Evolutionary conservation across 257 asterid genomes (phyloP), one percentile per base, ranked within the genome.

Genomic region (Petunia secreta): DNA sequence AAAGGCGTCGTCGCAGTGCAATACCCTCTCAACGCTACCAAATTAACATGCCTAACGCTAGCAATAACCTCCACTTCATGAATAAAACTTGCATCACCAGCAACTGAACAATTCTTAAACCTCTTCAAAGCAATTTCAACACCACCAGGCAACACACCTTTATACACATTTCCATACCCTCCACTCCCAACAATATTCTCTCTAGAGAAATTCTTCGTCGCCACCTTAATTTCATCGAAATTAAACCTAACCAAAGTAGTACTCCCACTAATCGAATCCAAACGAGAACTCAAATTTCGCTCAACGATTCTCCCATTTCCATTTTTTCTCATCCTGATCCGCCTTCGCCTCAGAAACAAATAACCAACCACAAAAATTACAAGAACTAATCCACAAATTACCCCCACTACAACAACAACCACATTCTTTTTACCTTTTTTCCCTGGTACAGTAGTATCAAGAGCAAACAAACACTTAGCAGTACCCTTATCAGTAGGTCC

Each of bases 41-140:
- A 81, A 80, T 95, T 95, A 0, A 91, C 96, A 43, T 95, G 98
- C 44, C 99, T 76, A 2, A 93, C 90, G 46, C 99, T 95, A 0
- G 99, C 98, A 43, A 95, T 95, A 6, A 93, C 97, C 78, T 92
- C 98, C 7, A 92, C 94, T 75, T 95, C 99, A 37, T 95, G 98
- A 0, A 85, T 82, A 75, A 95, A 95, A 40, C 79, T 88, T 1
- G 87, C 88, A 76, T 95, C 97, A 0, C 97, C 98, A 1, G 95
- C 71, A 10, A 91, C 96, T 1, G 97, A 91, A 77, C 93, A 93
- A 41, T 95, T 95, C 91, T 95, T 95, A 89, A 94, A 93, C 84
- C 98, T 85, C 87, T 94, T 94, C 81, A 95, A 52, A 2, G 98
- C 99, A 60, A 93, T 93, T 79, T 89, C 97, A 1, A 97, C 78